A percentile compares a stretch with the other conserved stretches of the same genome.
Conservation (phyloP, 805 yeast genomes). For the Metschnikowia aberdeeniae region DNA sequence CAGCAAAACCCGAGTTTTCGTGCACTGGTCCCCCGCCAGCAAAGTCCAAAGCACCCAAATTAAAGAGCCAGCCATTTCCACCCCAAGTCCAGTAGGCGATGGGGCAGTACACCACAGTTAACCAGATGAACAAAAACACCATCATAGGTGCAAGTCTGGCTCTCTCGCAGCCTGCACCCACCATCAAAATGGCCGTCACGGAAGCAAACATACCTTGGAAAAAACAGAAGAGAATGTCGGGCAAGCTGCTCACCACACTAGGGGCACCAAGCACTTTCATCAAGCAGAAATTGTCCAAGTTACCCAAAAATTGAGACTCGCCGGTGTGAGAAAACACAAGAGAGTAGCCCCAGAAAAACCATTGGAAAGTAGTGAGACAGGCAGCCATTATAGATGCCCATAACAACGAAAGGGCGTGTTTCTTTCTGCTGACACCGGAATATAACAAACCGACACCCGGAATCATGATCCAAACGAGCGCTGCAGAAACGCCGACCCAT, state of each 20-base stretch:
- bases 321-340: constrained; percentile 73
- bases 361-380: constrained; percentile 80
- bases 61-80: constrained; percentile 81
- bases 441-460: constrained; percentile 94
- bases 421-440: constrained; percentile 90
- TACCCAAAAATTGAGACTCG: constrained; percentile 68
- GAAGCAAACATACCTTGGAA: constrained; percentile 98
- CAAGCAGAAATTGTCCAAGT: constrained; percentile 74
- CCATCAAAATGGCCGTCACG: constrained; percentile 87
- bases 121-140: constrained; percentile 90
- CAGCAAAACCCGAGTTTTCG: constrained; percentile 90
- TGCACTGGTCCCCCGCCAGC: constrained; percentile 99
- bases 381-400: constrained; percentile 94
- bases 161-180: constrained; percentile 98
- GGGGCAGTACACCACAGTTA: constrained; percentile 93
- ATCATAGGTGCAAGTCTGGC: constrained; percentile 96
- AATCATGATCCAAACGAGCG: constrained; percentile 90
- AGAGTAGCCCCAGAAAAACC: constrained; percentile 87
- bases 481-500: constrained; percentile 76
- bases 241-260: constrained; percentile 61
- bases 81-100: constrained; percentile 99
- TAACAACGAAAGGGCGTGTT: constrained; percentile 88
- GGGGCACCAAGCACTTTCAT: constrained; percentile 82
- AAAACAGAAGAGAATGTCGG: constrained; percentile 84
- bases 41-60: constrained; percentile 84